These are phyloP conservation scores for Rhexocercosporidium sp. DNA, from an alignment of 2,329 filamentous ascomycete species.

Conservation along the genomic window DNA sequence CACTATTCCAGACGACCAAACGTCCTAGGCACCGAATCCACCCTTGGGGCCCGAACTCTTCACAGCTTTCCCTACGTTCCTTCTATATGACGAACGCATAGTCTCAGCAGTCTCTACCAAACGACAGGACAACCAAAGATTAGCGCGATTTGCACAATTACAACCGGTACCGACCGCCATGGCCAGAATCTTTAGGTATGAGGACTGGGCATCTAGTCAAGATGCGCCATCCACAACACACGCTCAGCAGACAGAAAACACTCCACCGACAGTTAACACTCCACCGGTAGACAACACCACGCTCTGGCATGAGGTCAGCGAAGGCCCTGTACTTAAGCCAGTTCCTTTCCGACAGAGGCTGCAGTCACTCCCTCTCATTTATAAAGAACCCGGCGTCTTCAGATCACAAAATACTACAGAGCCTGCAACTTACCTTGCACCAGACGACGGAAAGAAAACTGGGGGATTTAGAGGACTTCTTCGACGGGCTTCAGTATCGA, in stretches of 20 bases:
- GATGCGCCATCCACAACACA: constrained; percentile 50
- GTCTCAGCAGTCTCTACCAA: not conserved
- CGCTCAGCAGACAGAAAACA: constrained; percentile 33
- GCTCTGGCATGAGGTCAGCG: constrained; percentile 36
- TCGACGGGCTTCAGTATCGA: constrained; percentile 39
- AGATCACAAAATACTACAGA: constrained; percentile 15
- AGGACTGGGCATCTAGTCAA: constrained; percentile 50
- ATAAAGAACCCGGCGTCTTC: constrained; percentile 17
- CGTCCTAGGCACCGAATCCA: not conserved
- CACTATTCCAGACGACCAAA: not conserved
- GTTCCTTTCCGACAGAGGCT: constrained; percentile 32
- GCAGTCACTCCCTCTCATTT: constrained; percentile 30
- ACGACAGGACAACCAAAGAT: not conserved
- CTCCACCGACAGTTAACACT: constrained; percentile 46
- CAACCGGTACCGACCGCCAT: constrained; percentile 26
- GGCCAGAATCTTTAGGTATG: constrained; percentile 47
- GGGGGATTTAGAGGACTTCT: constrained; percentile 38
- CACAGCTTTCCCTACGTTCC: not conserved
- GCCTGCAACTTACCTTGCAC: not conserved
- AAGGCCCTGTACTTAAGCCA: constrained; percentile 9
- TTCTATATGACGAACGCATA: not conserved
- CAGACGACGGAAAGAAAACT: constrained; percentile 29
- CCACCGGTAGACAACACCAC: constrained; percentile 35
- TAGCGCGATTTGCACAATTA: not conserved
- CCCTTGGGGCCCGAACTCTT: not conserved